Conservation (phyloP, 2,329 filamentous ascomycete species). For the Beauveria pseudobassiana region DNA sequence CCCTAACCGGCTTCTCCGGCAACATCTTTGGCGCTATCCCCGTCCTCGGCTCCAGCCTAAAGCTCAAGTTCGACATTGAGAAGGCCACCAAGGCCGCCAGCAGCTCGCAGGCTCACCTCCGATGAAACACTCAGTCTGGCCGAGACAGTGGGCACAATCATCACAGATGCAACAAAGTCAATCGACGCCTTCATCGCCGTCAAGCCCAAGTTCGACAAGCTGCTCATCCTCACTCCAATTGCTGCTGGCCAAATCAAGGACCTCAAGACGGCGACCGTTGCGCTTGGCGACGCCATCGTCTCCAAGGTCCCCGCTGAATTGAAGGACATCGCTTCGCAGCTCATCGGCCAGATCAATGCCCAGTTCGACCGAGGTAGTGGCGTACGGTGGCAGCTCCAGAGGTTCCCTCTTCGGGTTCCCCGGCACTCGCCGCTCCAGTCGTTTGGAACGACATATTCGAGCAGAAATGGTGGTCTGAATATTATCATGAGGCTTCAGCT, state of each 20-base stretch:
- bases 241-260: conserved; percentile 3
- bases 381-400: background rate
- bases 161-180: background rate
- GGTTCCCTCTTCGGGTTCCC: background rate
- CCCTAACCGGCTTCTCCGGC: background rate
- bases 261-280: background rate
- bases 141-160: background rate
- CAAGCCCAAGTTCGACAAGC: conserved; percentile 10
- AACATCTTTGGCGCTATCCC: conserved; percentile 6
- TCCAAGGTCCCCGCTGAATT: conserved; percentile 9
- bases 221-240: conserved; percentile 1
- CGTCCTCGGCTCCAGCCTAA: background rate
- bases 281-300: conserved; percentile 1
- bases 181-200: conserved; percentile 8
- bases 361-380: conserved; percentile 7
- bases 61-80: background rate
- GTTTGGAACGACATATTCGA: background rate
- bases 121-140: conserved; percentile 2
- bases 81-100: background rate
- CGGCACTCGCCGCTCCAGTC: background rate
- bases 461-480: too few species aligned
- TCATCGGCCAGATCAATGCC: conserved; percentile 3
- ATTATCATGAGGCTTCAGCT: too few species aligned
- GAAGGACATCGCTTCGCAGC: conserved; percentile 3
- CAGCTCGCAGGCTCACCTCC: background rate